Conservation (phyloP, 1,284 basidiomycete species). For the Chiua sp. region DNA sequence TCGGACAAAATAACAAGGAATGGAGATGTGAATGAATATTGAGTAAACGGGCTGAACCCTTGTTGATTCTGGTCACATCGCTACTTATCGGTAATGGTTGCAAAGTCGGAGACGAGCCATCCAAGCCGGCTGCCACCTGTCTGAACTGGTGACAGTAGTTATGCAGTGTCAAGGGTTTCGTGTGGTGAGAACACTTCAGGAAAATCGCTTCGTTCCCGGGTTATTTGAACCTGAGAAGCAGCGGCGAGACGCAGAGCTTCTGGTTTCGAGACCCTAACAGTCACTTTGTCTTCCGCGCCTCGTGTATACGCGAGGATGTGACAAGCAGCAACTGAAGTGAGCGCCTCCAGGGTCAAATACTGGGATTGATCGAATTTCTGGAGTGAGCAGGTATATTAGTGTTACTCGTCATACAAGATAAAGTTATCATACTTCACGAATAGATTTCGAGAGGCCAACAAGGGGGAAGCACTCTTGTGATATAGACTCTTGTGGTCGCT, state of each 20-base stretch:
- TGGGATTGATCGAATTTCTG: constrained; percentile 24
- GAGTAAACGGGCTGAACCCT: no score
- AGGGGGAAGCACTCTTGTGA: constrained; percentile 15
- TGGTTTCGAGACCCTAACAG: constrained; percentile 76
- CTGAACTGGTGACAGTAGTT: no score
- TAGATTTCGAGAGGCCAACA: constrained; percentile 10
- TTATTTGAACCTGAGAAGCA: constrained; percentile 49
- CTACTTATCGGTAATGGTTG: no score
- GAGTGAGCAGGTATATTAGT: constrained; percentile 5
- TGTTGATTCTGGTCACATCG: no score
- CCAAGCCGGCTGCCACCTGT: no score
- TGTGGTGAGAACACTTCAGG: constrained; percentile 2
- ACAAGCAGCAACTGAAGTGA: constrained; percentile 67
- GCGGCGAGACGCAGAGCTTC: constrained; percentile 61
- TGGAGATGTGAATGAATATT: no score
- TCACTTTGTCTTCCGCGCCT: constrained; percentile 42
- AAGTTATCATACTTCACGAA: constrained; percentile 11
- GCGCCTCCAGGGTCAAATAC: constrained; percentile 78
- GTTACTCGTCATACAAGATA: no score
- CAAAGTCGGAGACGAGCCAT: no score
- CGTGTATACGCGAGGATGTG: constrained; percentile 39
- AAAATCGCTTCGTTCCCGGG: constrained; percentile 7
- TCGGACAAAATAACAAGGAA: no score
- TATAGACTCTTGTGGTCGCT: not conserved
- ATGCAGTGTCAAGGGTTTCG: no score